Evolutionary conservation across 1,284 basidiomycete species (phyloP), one percentile per base, ranked within the genome.

Genomic region (Boletellus dicymbophilus): DNA sequence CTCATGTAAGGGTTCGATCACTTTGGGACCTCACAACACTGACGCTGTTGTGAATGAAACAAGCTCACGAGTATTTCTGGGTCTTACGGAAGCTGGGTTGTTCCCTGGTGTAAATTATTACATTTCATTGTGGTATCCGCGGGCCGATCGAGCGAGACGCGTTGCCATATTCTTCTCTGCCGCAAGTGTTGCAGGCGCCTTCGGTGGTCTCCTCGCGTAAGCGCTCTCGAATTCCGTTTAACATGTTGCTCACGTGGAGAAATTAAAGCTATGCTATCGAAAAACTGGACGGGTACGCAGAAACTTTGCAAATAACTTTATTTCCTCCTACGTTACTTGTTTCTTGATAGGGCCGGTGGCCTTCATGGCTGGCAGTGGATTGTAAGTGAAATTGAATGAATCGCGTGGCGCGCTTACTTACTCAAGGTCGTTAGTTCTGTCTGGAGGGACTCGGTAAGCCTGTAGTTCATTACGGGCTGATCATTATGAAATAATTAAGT

Each of bases 111-210:
- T 81, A 46, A 75, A 72, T 0, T 83, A 78, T 51, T 82, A 81
- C 55, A 70, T 81, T 37, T 77, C 77, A 12, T 55, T 78, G 33
- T 81, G 79, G 80, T 82, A 82, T 51, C 73, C 77, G 11, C 66
- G 73, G 26, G 66, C 66, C 22, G 79, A 80, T 55, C 70, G 77
- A 25, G 77, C 75, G 13, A 63, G 59, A 42, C 72, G 80, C 18
- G 72, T 82, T 28, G 79, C 80, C 2, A 75, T 82, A 38, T 81
- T 83, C 66, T 80, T 81, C 66, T 80, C 80, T 15, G 78, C 79
- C 31, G 78, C 80, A 11, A 80, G 78, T 2, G 53, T 79, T 34
- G 76, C 79, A 18, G 81, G 72, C 41, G 73, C 73, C 6, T 73
- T 74, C 44, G 72, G 69, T 20, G 71, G 71, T 15, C 44, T 73